Conservation (phyloP, 1,284 basidiomycete species). For the Inonotus obliquus region DNA sequence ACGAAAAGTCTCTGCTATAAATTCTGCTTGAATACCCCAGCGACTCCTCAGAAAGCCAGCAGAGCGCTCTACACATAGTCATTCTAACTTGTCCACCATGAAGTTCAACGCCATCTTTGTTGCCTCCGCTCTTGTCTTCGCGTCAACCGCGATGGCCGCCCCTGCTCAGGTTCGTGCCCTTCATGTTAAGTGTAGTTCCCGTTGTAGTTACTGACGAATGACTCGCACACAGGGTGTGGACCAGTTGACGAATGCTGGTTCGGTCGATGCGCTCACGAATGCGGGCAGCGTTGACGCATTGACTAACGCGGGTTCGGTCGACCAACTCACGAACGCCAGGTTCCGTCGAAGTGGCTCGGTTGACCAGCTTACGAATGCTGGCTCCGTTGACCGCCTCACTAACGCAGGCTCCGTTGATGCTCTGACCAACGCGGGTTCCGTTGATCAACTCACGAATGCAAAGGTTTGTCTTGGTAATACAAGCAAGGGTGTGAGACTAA, state of each 20-base stretch:
- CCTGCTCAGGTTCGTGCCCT: not conserved
- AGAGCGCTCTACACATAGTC: not conserved
- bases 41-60: not conserved
- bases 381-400: not conserved
- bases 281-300: not conserved
- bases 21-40: not conserved
- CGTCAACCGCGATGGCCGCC: not conserved
- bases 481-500: not conserved
- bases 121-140: not conserved
- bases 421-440: not conserved
- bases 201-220: not conserved
- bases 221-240: not conserved
- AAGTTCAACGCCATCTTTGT: slow-evolving; percentile 1
- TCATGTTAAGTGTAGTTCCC: not conserved
- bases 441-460: not conserved
- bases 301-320: not conserved
- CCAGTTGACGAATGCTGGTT: not conserved
- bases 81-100: not conserved
- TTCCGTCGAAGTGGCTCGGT: not conserved
- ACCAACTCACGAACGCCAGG: not conserved
- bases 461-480: not conserved
- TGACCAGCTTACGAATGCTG: not conserved
- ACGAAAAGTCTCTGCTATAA: not conserved
- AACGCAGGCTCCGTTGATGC: not conserved
- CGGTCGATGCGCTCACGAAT: no score